Base-by-base conservation (phyloP, 2,329 filamentous ascomycete genomes). In the Chrysoporthe austroafricana region DNA sequence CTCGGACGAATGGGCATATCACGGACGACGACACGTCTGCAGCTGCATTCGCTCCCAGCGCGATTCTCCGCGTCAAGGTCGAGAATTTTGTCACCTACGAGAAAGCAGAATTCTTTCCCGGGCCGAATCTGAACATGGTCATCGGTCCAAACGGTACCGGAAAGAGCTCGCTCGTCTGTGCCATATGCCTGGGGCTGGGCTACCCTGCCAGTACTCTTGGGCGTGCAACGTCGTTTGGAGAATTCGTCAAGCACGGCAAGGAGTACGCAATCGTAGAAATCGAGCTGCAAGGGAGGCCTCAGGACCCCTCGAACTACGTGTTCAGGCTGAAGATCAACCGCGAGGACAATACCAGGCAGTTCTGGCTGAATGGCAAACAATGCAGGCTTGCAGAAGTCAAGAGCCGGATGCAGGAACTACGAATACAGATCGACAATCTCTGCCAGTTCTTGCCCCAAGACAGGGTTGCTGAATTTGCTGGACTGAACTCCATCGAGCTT, bases 61-160 rank as follows among this genome's bases (percentile, higher is more conserved):
- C 96, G 11, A 96, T 99, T 72, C 89, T 97, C 61, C 88, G 94
- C 46, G 93, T 99, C 60, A 91, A 89, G 72, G 85, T 98, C 57
- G 87, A 86, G 61, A 92, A 98, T 78, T 99, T 99, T 73, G 93
- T 99, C 66, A 99, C 96, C 0, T 99, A 99, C 79, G 94, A 92
- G 62, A 89, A 90, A 64, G 95, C 94, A 66, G 94, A 97, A 72
- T 97, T 98, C 78, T 88, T 91, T 68, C 93, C 94, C 14, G 96
- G 96, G 0, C 95, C 96, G 0, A 95, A 92, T 76, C 79, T 99
- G 75, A 99, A 99, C 77, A 98, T 99, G 95, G 90, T 99, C 64
- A 97, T 99, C 73, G 96, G 96, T 0, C 96, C 96, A n/a, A 99
- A 99, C 75, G 96, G 96, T 44, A 98, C 96, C 0, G 96, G 96